phyloP scores from a whole-genome alignment of 805 yeast genomes.

The Lipomyces oligophaga region DNA sequence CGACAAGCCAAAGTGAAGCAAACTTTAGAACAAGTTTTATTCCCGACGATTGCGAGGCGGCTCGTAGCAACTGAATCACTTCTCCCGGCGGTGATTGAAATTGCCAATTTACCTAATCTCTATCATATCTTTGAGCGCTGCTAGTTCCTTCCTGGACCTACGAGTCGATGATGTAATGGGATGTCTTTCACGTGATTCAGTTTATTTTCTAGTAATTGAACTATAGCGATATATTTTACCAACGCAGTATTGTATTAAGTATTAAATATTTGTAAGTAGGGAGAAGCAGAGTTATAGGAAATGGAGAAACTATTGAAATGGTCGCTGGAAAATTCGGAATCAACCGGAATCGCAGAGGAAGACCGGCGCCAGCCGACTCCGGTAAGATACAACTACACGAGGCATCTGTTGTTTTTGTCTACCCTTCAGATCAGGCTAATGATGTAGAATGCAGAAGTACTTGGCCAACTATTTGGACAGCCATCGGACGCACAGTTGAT shows the following conservation, averaged over 20 bases:
- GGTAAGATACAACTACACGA: too few relatives aligned
- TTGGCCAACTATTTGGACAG: constrained; percentile 71
- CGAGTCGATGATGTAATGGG: too few relatives aligned
- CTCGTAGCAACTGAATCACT: constrained; percentile 61
- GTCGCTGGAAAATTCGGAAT: constrained; percentile 78
- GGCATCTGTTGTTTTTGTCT: background rate
- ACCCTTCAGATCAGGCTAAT: too few relatives aligned
- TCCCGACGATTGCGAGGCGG: constrained; percentile 60
- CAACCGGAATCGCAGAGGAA: constrained; percentile 60
- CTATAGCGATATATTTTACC: too few relatives aligned
- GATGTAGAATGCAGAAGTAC: constrained; percentile 59
- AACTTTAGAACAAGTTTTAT: constrained; percentile 53
- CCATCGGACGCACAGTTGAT: constrained; percentile 87
- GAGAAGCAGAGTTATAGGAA: background rate
- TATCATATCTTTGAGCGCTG: constrained; percentile 93
- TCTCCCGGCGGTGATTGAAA: constrained; percentile 55
- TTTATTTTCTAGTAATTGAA: too few relatives aligned
- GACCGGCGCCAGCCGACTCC: constrained; percentile 57
- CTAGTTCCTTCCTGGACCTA: too few relatives aligned
- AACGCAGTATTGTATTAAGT: too few relatives aligned
- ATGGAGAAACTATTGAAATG: constrained; percentile 93
- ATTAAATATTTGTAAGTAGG: background rate
- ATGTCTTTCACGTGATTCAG: too few relatives aligned
- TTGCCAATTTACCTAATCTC: constrained; percentile 87
- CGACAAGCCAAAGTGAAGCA: constrained; percentile 38